Evolutionary conservation across 345 rosid genomes (phyloP), one percentile per base, ranked within the genome.

Genomic region (Sisymbrium altissimum): DNA sequence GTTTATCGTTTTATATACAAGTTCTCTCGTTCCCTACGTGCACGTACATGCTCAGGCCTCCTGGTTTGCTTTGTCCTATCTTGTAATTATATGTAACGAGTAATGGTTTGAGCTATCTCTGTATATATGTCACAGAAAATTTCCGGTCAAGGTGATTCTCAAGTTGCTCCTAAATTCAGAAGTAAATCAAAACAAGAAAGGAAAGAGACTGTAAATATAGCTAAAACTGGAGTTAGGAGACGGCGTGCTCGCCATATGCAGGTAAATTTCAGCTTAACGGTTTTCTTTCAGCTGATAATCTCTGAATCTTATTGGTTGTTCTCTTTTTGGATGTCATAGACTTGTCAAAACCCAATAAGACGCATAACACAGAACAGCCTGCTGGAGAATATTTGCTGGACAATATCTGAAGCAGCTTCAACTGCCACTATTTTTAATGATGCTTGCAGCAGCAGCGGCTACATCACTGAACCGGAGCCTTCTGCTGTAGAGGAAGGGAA

Each of bases 371-470:
- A 86, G 76, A 86, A 80, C 82, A 82, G 85, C 83, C 90, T 92
- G 72, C 84, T 95, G 79, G 97, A 95, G 72, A 85, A 90, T 21
- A 85, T 94, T 78, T 87, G 96, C 87, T 94, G 98, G 98, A 85
- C 95, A 8, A 59, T 94, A 79, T 94, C 96, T 13, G 97, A 91
- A 72, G 86, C 93, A 81, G 81, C 93, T 73, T 80, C 97, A 66
- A 81, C 85, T 43, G 92, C 93, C 80, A 84, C 91, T 43, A 64
- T 89, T n/a, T 94, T 86, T 64, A 84, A 89, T 14, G 96, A 91
- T 74, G 79, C 87, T 6, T 81, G 86, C 6, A 84, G 84, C 41
- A 62, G 78, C 18, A 67, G 80, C 33, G 90, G 86, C 39, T 83
- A 81, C 73, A 84, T 39, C 44, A 78, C 80, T 54, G 94, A 85